Conservation (phyloP, 345 rosid species). For the Rubroshorea leprosula region DNA sequence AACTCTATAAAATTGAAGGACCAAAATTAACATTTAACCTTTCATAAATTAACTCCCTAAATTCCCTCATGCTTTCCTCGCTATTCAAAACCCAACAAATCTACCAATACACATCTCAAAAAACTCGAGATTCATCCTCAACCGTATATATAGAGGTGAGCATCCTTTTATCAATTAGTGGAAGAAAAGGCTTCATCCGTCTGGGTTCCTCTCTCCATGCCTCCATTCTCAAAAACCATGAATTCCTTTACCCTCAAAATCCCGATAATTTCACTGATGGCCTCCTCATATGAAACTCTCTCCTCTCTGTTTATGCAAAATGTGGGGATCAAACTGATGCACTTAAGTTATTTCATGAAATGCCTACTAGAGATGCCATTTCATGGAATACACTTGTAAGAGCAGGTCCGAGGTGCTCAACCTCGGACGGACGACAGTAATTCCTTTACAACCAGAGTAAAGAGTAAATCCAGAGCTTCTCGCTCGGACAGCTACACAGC, state of each 20-base stretch:
- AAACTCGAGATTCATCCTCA: slow-evolving; percentile 38
- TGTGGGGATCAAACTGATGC: slow-evolving; percentile 34
- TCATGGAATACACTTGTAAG: slow-evolving; percentile 74
- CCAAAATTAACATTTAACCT: no score
- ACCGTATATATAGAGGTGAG: slow-evolving; percentile 53
- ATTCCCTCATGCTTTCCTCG: slow-evolving; percentile 37
- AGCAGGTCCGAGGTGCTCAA: no score
- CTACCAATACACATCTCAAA: slow-evolving; percentile 24
- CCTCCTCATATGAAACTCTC: slow-evolving; percentile 69
- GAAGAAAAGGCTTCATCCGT: slow-evolving; percentile 47
- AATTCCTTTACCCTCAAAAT: slow-evolving; percentile 27
- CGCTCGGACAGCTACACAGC: no score
- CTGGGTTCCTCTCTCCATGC: slow-evolving; percentile 85
- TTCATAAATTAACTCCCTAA: slow-evolving; percentile 38
- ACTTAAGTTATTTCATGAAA: slow-evolving; percentile 61
- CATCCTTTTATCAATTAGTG: slow-evolving; percentile 54
- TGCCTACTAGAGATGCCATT: slow-evolving; percentile 59
- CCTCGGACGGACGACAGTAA: no score
- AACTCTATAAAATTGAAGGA: no score
- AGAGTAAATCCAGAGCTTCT: no score
- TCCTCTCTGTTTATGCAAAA: slow-evolving; percentile 37
- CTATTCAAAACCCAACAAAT: slow-evolving; percentile 26
- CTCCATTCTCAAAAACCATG: slow-evolving; percentile 52
- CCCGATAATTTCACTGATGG: slow-evolving; percentile 28
- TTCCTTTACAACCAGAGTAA: no score